A percentile compares a stretch with the other conserved stretches of the same genome.
phyloP scores from a whole-genome alignment of 192 early-diverging fungal genomes.

The Endogone sp. region DNA sequence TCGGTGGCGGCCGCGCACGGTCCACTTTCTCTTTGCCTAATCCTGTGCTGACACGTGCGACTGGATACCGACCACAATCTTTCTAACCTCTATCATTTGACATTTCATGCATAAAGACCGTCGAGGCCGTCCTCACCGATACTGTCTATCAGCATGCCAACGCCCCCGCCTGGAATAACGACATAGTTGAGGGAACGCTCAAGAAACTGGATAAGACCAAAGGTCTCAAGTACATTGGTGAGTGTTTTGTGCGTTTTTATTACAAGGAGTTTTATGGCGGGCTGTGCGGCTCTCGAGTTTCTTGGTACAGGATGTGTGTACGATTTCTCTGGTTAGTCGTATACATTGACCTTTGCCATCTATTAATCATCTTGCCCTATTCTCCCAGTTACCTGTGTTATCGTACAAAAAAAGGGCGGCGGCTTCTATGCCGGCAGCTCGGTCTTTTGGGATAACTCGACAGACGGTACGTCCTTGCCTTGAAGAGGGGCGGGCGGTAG shows the following conservation, averaged over 20 bases:
- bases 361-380: conserved; percentile 1
- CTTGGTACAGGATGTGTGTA: too few relatives aligned
- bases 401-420: conserved; percentile 81
- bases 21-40: not conserved
- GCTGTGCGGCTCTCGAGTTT: too few relatives aligned
- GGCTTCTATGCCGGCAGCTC: conserved; percentile 71
- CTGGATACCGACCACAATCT: not conserved
- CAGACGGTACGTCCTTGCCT: conserved; percentile 66
- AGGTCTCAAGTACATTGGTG: conserved; percentile 80
- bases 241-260: conserved; percentile 3
- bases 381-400: conserved; percentile 63
- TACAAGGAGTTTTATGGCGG: too few relatives aligned
- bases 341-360: too few relatives aligned
- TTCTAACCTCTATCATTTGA: not conserved
- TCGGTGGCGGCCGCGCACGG: conserved; percentile 5
- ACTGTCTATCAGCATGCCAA: conserved; percentile 69
- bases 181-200: conserved; percentile 61
- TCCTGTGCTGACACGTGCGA: not conserved
- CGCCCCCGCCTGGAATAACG: conserved; percentile 71
- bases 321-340: too few relatives aligned
- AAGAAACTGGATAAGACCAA: conserved; percentile 68
- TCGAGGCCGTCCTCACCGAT: conserved; percentile 63
- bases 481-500: too few relatives aligned
- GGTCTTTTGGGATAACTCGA: conserved; percentile 72
- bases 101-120: conserved; percentile 34